Percentiles rank a stretch among this genome's conserved stretches.
Conservation (phyloP, 1,284 basidiomycete genomes). For the Microbotryomycetes sp. region DNA sequence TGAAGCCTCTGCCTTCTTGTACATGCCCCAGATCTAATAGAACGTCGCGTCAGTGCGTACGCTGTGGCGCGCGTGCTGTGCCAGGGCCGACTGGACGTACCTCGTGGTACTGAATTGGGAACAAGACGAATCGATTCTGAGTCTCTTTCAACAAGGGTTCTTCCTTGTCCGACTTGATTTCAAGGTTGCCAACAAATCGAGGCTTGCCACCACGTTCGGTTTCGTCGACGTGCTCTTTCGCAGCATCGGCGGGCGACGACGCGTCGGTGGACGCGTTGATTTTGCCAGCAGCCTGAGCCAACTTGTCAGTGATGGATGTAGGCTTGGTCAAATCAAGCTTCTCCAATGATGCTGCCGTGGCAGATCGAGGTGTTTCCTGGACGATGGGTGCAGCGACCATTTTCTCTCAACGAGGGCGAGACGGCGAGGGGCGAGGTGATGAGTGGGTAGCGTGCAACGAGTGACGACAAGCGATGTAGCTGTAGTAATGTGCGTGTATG, state of each 20-base stretch:
- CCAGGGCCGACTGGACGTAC: conserved; percentile 17
- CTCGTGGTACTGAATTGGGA: conserved; percentile 41
- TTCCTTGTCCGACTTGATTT: conserved; percentile 39
- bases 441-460: neutral
- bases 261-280: too few species aligned
- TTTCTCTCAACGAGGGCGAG: neutral
- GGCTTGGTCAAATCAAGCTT: conserved; percentile 46
- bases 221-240: conserved; percentile 22
- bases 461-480: neutral
- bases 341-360: conserved; percentile 46
- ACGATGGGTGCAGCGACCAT: conserved; percentile 42
- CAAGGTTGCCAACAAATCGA: conserved; percentile 40
- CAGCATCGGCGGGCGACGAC: neutral
- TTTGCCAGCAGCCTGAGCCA: conserved; percentile 15
- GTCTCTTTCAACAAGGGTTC: conserved; percentile 40
- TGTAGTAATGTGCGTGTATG: too few species aligned
- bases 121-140: conserved; percentile 39
- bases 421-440: neutral
- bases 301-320: conserved; percentile 37
- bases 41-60: neutral
- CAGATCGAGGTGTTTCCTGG: conserved; percentile 49
- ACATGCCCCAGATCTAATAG: conserved; percentile 38
- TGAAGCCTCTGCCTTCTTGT: conserved; percentile 43
- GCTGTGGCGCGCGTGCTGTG: neutral
- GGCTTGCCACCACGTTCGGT: conserved; percentile 3